Base-by-base conservation (phyloP, 768 basidiomycete species). In the Lentinula sp. region DNA sequence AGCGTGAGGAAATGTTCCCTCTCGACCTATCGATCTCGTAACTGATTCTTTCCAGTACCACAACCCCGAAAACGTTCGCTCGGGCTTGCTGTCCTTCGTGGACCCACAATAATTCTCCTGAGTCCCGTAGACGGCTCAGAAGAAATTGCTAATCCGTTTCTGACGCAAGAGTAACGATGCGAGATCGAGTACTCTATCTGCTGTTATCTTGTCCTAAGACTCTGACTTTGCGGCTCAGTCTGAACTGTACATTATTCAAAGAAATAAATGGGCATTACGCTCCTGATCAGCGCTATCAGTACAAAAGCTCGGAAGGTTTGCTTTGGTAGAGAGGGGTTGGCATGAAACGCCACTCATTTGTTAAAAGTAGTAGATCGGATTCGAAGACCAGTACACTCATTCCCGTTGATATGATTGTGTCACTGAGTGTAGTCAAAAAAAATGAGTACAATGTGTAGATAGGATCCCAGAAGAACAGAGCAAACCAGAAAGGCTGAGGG, bases 51-150 rank as follows among this genome's bases (percentile, higher is more conserved):
- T n/a, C n/a, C 40, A 88, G 87, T 87, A 65, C 85, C 86, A 23
- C 81, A 89, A 65, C 82, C 80, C 16, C 81, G 81, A 52, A 84
- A 76, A 52, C 86, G 89, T 58, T 68, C 77, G 6, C 78, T 98
- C 4, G 96, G 96, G 13, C 76, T 98, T 10, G 91, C 87, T 4
- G 96, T 98, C 43, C 84, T 97, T 21, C 83, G 96, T 49, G 96
- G 96, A 10, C 95, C 96, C 0, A 96, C 95, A 61, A 89, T 98
- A 69, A 95, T 93, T 0, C 82, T 98, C 6, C 80, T 98, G 62
- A 95, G 92, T 69, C 96, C 96, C 2, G 90, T 95, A 11, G 96
- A 98, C 65, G 96, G 96, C 60, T 94, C 86, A 60, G 94, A 95
- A 72, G 93, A 95, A 72, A 95, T 96, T 59, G 86, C 88, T 13